phyloP scores from a whole-genome alignment of 1,284 basidiomycete species.

The Sutorius eximius region DNA sequence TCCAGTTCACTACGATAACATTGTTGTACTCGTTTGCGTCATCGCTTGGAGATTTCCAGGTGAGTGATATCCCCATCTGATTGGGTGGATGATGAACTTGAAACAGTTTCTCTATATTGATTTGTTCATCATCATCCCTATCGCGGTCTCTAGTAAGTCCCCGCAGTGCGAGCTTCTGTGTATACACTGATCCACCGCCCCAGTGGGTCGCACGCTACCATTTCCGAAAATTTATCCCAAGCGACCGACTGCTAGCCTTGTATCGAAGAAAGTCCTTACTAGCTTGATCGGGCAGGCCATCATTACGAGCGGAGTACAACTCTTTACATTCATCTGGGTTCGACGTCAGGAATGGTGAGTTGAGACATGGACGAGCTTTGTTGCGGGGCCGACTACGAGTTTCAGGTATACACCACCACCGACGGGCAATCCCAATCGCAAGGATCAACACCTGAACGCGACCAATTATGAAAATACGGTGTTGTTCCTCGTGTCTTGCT shows the following conservation, averaged over 20 bases:
- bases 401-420: constrained; percentile 64
- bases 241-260: constrained; percentile 92
- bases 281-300: constrained; percentile 94
- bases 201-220: constrained; percentile 93
- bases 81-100: constrained; percentile 8
- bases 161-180: not conserved
- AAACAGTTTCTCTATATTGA: constrained; percentile 94
- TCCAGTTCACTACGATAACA: constrained; percentile 88
- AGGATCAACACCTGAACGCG: constrained; percentile 82
- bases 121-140: constrained; percentile 94
- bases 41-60: constrained; percentile 95
- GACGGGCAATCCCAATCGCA: constrained; percentile 48
- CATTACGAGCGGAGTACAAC: constrained; percentile 82
- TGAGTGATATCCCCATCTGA: constrained; percentile 34
- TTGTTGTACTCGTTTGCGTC: constrained; percentile 96
- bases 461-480: constrained; percentile 92
- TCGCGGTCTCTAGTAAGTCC: constrained; percentile 88
- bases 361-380: not conserved
- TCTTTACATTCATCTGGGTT: constrained; percentile 90
- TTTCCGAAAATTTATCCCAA: constrained; percentile 87
- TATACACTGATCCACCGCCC: constrained; percentile 14
- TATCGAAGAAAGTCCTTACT: constrained; percentile 93
- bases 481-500: constrained; percentile 92
- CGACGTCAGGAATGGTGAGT: constrained; percentile 77
- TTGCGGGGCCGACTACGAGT: constrained; percentile 3